These are phyloP conservation scores for Alternaria burnsii DNA, from an alignment of 2,329 filamentous ascomycete genomes.

Conservation along the genomic window DNA sequence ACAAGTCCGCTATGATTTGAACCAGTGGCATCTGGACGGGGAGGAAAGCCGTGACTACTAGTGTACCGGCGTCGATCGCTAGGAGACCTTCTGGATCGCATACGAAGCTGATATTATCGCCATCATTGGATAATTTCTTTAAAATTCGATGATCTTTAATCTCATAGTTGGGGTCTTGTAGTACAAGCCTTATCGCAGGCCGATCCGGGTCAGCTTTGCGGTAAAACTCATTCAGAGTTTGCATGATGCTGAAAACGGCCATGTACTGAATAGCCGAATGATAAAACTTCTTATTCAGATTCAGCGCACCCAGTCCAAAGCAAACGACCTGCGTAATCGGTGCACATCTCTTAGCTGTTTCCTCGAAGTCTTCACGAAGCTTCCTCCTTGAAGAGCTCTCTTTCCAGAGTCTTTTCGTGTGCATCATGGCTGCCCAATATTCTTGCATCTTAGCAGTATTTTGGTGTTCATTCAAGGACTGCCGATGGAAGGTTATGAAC, in stretches of 20 bases:
- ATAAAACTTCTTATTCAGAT: constrained; percentile 4
- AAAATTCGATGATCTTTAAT: constrained; percentile 12
- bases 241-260: constrained; percentile 22
- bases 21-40: constrained; percentile 22
- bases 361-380: neutral
- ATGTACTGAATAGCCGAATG: constrained; percentile 24
- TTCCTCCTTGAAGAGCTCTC: neutral
- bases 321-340: constrained; percentile 22
- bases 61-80: constrained; percentile 22
- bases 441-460: neutral
- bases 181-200: constrained; percentile 15
- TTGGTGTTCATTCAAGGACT: neutral
- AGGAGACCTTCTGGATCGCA: constrained; percentile 29
- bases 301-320: constrained; percentile 22
- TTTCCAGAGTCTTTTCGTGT: constrained; percentile 4
- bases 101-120: constrained; percentile 7
- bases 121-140: neutral
- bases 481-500: neutral
- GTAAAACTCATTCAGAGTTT: constrained; percentile 6
- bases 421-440: neutral
- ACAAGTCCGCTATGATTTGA: constrained; percentile 28
- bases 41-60: constrained; percentile 24
- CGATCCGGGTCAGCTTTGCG: neutral
- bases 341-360: neutral
- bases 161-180: constrained; percentile 30